phyloP scores from a whole-genome alignment of 139 green algal genomes.

The Micractinium sp. region DNA sequence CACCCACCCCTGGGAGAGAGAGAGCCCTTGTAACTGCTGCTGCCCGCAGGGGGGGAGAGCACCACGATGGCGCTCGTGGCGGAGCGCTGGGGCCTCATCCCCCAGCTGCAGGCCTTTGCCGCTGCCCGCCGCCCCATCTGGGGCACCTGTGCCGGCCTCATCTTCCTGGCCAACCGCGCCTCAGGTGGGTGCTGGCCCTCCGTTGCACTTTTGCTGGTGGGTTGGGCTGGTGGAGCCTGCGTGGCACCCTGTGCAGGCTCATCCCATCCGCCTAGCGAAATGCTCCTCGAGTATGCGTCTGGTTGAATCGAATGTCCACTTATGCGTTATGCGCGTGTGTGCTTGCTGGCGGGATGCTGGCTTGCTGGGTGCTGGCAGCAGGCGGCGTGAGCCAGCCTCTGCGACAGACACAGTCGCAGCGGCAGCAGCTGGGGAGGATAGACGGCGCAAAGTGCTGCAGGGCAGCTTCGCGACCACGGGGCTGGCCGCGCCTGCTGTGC shows the following conservation, averaged over 20 bases:
- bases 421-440: too few relatives aligned
- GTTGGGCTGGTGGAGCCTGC: background rate
- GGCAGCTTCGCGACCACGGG: too few relatives aligned
- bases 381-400: too few relatives aligned
- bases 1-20: background rate
- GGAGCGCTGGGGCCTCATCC: slow-evolving; percentile 88
- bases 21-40: too few relatives aligned
- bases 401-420: too few relatives aligned
- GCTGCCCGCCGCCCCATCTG: slow-evolving; percentile 74
- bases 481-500: background rate
- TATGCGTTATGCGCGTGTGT: too few relatives aligned
- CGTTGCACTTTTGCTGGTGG: background rate
- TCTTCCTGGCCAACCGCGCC: slow-evolving; percentile 92
- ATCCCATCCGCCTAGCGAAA: too few relatives aligned
- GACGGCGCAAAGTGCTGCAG: too few relatives aligned
- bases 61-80: slow-evolving; percentile 95
- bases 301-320: too few relatives aligned
- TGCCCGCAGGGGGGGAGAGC: slow-evolving; percentile 82
- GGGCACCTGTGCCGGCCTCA: slow-evolving; percentile 98
- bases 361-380: background rate
- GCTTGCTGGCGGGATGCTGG: background rate
- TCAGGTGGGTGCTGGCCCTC: slow-evolving; percentile 71
- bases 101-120: slow-evolving; percentile 76
- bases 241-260: too few relatives aligned
- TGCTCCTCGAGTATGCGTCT: too few relatives aligned